A percentile compares a stretch with the other conserved stretches of the same genome.
phyloP scores from a whole-genome alignment of 2,329 filamentous ascomycete genomes.

The Penicillium sp. region DNA sequence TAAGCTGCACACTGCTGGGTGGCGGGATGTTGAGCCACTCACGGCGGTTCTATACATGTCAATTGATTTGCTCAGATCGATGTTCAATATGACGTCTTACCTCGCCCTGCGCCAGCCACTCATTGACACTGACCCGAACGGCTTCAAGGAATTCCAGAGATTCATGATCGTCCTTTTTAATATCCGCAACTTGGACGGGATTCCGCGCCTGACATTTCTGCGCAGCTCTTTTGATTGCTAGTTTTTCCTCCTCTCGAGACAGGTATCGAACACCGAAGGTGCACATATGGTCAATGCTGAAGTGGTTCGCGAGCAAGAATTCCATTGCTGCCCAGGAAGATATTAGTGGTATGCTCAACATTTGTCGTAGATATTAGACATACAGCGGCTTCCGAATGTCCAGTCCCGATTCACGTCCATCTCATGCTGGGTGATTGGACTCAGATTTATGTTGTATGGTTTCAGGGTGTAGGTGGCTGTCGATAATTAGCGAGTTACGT shows the following conservation, averaged over 20 bases:
- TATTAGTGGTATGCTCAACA: not conserved
- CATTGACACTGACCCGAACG: slow-evolving; percentile 46
- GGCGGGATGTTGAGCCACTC: slow-evolving; percentile 49
- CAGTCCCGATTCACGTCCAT: slow-evolving; percentile 61
- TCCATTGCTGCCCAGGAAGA: slow-evolving; percentile 48
- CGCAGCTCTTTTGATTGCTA: slow-evolving; percentile 46
- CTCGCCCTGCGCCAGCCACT: slow-evolving; percentile 42
- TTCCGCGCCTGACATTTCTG: slow-evolving; percentile 41
- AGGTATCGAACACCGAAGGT: slow-evolving; percentile 60
- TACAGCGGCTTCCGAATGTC: slow-evolving; percentile 55
- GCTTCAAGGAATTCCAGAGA: slow-evolving; percentile 52
- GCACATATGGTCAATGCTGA: slow-evolving; percentile 58
- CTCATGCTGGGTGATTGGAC: slow-evolving; percentile 52
- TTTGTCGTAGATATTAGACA: slow-evolving; percentile 10
- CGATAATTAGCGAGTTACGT: slow-evolving; percentile 22
- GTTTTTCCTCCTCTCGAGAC: slow-evolving; percentile 56
- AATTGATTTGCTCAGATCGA: not conserved
- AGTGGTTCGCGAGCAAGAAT: slow-evolving; percentile 60
- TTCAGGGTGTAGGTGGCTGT: slow-evolving; percentile 55
- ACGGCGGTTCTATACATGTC: slow-evolving; percentile 23
- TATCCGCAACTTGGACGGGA: slow-evolving; percentile 40
- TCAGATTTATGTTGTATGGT: slow-evolving; percentile 65
- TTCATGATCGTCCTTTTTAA: slow-evolving; percentile 53
- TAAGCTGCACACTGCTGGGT: slow-evolving; percentile 20
- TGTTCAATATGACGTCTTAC: slow-evolving; percentile 11